A percentile compares a stretch with the other conserved stretches of the same genome.
Evolutionary conservation across 805 yeast genomes (phyloP).

Genomic region (Komagataella pseudopastoris): DNA sequence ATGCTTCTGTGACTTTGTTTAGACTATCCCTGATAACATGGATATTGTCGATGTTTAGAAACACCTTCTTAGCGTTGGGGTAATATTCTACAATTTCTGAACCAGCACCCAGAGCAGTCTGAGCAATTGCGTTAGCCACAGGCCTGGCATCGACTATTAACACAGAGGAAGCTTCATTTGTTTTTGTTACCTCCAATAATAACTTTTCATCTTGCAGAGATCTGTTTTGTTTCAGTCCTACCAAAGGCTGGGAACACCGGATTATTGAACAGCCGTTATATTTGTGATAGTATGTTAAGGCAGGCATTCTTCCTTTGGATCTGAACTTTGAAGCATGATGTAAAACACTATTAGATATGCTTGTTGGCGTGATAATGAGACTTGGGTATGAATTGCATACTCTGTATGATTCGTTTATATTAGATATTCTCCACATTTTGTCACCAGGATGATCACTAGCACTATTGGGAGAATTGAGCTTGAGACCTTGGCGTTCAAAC

Average conservation of each 20-base stretch:
- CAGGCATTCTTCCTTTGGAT: slow-evolving; percentile 78
- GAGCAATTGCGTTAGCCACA: slow-evolving; percentile 89
- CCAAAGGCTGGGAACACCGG: slow-evolving; percentile 86
- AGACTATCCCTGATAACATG: slow-evolving; percentile 89
- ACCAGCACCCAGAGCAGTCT: slow-evolving; percentile 96
- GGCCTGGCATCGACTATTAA: slow-evolving; percentile 89
- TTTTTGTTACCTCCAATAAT: slow-evolving; percentile 56
- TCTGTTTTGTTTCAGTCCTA: slow-evolving; percentile 77
- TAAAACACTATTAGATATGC: slow-evolving; percentile 70
- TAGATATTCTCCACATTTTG: slow-evolving; percentile 56
- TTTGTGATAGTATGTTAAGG: slow-evolving; percentile 60
- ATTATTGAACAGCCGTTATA: slow-evolving; percentile 67
- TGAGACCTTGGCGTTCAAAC: slow-evolving; percentile 52
- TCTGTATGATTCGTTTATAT: slow-evolving; percentile 47
- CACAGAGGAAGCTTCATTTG: slow-evolving; percentile 9
- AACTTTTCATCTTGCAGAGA: slow-evolving; percentile 87
- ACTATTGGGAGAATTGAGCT: slow-evolving; percentile 16
- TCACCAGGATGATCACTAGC: slow-evolving; percentile 4
- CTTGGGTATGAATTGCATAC: slow-evolving; percentile 71
- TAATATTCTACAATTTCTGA: slow-evolving; percentile 88
- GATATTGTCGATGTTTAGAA: slow-evolving; percentile 86
- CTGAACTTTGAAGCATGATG: slow-evolving; percentile 77
- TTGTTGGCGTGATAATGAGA: slow-evolving; percentile 52
- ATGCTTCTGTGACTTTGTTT: slow-evolving; percentile 41
- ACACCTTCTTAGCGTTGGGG: slow-evolving; percentile 53